phyloP scores from a whole-genome alignment of 1,139 yeast genomes.

The Protomyces pachydermus region DNA sequence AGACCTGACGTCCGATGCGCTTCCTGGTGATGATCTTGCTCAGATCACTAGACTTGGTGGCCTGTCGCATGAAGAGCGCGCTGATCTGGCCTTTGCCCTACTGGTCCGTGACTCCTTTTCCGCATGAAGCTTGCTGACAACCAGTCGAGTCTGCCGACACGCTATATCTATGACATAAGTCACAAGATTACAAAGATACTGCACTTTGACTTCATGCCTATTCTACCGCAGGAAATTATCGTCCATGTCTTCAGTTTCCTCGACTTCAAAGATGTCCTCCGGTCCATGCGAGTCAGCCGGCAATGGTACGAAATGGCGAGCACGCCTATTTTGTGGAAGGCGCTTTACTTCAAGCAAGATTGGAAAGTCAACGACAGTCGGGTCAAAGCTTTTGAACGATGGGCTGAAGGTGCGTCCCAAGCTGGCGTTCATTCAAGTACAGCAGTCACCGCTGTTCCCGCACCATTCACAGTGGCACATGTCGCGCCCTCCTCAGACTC shows the following conservation, averaged over 20 bases:
- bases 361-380: constrained; percentile 26
- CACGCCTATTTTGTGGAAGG: constrained; percentile 28
- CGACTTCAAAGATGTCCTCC: constrained; percentile 23
- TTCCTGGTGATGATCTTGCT: background rate
- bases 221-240: constrained; percentile 27
- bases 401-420: constrained; percentile 13
- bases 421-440: background rate
- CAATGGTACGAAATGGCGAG: constrained; percentile 27
- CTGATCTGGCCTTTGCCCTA: constrained; percentile 12
- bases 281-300: constrained; percentile 20
- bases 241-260: constrained; percentile 25
- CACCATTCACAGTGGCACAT: constrained; percentile 6
- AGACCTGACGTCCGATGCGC: constrained; percentile 19
- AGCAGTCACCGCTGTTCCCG: background rate
- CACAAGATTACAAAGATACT: constrained; percentile 11
- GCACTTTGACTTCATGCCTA: constrained; percentile 21
- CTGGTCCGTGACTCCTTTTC: background rate
- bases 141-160: constrained; percentile 10
- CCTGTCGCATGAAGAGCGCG: constrained; percentile 17
- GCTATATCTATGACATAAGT: constrained; percentile 15
- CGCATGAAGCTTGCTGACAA: background rate
- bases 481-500: constrained; percentile 18
- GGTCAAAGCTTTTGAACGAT: constrained; percentile 20
- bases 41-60: background rate
- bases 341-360: constrained; percentile 26